Evolutionary conservation across 371 early-diverging fungal species (phyloP).

Genomic region (Mucor velutinosus): DNA sequence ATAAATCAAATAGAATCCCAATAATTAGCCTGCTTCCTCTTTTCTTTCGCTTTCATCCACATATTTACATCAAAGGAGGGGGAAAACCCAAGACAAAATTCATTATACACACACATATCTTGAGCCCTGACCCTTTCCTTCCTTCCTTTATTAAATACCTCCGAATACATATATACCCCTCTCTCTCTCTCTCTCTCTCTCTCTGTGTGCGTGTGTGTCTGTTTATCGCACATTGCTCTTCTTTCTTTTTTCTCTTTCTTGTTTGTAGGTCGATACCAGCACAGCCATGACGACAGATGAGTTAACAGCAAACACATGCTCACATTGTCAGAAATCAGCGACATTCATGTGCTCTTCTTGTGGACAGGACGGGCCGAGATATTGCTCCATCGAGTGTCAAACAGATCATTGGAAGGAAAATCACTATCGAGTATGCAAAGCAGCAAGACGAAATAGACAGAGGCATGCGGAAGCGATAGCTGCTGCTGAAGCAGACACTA

Average conservation of each 20-base stretch:
- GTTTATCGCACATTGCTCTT: neutral
- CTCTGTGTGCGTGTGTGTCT: neutral
- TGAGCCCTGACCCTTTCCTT: neutral
- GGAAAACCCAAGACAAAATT: neutral
- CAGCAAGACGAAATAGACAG: constrained; percentile 15
- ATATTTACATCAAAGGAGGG: neutral
- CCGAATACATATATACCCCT: neutral
- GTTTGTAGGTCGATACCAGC: neutral
- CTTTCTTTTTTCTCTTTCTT: neutral
- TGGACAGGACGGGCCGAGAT: constrained; percentile 53
- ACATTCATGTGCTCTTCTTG: constrained; percentile 68
- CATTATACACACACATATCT: neutral
- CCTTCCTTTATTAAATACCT: neutral
- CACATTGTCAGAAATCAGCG: constrained; percentile 52
- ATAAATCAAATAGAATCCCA: neutral
- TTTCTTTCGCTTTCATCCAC: neutral
- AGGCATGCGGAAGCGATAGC: neutral
- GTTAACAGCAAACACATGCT: constrained; percentile 12
- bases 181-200: neutral
- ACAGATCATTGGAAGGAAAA: constrained; percentile 59
- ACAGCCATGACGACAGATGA: neutral
- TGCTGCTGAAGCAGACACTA: neutral
- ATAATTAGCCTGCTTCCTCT: neutral
- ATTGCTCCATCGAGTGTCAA: constrained; percentile 76
- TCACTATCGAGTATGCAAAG: constrained; percentile 53